These are phyloP conservation scores for Penicillium sp. DNA, from an alignment of 2,329 filamentous ascomycete species.

Conservation along the genomic window DNA sequence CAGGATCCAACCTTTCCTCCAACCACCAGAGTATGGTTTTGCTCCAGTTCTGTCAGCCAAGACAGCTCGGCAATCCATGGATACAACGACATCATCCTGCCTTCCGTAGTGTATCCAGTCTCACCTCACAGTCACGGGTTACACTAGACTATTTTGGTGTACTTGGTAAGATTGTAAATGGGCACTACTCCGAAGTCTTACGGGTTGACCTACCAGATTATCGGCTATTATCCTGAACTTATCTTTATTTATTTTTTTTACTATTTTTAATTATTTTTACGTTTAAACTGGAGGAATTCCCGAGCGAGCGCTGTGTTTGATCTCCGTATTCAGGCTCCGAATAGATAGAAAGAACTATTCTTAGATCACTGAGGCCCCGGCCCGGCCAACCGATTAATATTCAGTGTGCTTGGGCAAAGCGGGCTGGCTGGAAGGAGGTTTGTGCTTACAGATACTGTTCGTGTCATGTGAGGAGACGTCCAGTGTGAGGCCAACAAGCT, in stretches of 20 bases:
- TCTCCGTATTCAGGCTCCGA: neutral
- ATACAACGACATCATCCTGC: conserved; percentile 1
- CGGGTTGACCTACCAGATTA: conserved; percentile 4
- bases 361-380: neutral
- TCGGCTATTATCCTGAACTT: neutral
- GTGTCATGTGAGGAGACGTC: neutral
- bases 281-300: neutral
- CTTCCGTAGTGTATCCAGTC: neutral
- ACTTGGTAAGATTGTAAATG: neutral
- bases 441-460: neutral
- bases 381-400: neutral
- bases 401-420: neutral
- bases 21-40: neutral
- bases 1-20: neutral
- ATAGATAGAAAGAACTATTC: neutral
- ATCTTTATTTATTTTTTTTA: neutral
- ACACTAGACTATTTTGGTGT: neutral
- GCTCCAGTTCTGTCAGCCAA: neutral
- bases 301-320: neutral
- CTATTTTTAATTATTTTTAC: neutral
- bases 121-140: neutral
- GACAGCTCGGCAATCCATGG: neutral
- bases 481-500: neutral
- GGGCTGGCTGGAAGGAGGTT: no score
- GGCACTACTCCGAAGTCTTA: neutral